Evolutionary conservation across 2,329 filamentous ascomycete species (phyloP).

Genomic region (Exophiala viscosa): DNA sequence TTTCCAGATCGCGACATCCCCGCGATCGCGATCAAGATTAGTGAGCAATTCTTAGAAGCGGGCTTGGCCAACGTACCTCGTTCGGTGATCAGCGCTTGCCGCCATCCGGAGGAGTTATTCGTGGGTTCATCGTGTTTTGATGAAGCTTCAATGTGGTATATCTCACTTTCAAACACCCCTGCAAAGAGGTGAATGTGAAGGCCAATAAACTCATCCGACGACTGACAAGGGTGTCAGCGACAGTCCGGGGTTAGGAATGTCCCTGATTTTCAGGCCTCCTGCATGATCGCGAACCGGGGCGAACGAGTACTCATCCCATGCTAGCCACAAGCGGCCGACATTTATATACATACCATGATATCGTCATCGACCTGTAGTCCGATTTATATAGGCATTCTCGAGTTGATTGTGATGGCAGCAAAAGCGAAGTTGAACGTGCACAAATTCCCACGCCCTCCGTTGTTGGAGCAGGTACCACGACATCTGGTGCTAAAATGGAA

Average conservation of each 20-base stretch:
- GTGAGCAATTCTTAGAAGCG: no score
- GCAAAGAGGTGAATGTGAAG: no score
- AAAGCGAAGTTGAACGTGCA: constrained; percentile 32
- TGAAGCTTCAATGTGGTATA: no score
- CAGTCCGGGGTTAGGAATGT: background rate
- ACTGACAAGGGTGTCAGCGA: background rate
- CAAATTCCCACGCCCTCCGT: constrained; percentile 52
- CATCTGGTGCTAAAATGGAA: constrained; percentile 58
- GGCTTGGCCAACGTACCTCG: no score
- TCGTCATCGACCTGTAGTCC: background rate
- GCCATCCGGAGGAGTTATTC: no score
- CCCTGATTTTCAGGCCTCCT: background rate
- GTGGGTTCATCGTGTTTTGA: no score
- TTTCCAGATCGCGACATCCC: no score
- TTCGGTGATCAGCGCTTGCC: no score
- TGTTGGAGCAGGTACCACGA: constrained; percentile 52
- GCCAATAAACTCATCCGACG: no score
- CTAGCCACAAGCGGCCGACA: background rate
- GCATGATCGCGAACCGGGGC: background rate
- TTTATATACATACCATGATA: background rate
- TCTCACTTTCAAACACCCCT: no score
- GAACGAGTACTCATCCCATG: no score
- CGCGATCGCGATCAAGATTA: no score
- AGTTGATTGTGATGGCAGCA: constrained; percentile 10
- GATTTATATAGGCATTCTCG: background rate